Evolutionary conservation across 306 rosid genomes (phyloP).

Genomic region (Sindora glabra): DNA sequence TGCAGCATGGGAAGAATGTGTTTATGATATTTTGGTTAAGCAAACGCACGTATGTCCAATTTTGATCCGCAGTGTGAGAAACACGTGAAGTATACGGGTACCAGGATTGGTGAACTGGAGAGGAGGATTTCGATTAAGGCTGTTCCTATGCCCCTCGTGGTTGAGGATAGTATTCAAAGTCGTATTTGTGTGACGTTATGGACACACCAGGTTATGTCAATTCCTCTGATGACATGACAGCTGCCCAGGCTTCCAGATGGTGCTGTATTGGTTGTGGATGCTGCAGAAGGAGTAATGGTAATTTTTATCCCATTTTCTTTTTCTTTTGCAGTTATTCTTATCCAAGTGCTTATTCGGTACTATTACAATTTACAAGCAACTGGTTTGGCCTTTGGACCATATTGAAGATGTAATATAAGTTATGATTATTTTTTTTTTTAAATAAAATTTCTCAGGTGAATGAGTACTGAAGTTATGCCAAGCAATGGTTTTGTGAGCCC

Average conservation of each 20-base stretch:
- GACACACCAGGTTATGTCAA: slow-evolving; percentile 95
- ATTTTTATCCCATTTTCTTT: background rate
- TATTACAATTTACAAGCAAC: background rate
- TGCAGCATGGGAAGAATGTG: slow-evolving; percentile 94
- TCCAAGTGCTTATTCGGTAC: background rate
- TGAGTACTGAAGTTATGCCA: background rate
- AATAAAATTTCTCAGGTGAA: background rate
- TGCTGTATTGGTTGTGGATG: slow-evolving; percentile 86
- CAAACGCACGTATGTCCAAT: slow-evolving; percentile 91
- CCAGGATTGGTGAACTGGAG: slow-evolving; percentile 91
- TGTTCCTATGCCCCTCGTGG: slow-evolving; percentile 90
- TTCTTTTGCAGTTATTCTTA: background rate
- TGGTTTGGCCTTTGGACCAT: background rate
- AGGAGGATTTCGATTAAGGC: slow-evolving; percentile 86
- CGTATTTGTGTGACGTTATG: slow-evolving; percentile 81
- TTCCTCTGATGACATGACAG: slow-evolving; percentile 97
- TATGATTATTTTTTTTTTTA: too few species aligned
- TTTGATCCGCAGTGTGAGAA: slow-evolving; percentile 75
- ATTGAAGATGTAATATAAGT: background rate
- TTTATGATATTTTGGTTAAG: slow-evolving; percentile 94
- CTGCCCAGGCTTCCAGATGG: slow-evolving; percentile 94
- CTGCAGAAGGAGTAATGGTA: slow-evolving; percentile 98
- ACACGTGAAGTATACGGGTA: slow-evolving; percentile 77
- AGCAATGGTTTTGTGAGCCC: background rate
- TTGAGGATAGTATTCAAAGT: slow-evolving; percentile 83